Percentiles rank a stretch among this genome's conserved stretches.
Conservation (phyloP, 257 asterid species). For the Solanum sparsipilum region DNA sequence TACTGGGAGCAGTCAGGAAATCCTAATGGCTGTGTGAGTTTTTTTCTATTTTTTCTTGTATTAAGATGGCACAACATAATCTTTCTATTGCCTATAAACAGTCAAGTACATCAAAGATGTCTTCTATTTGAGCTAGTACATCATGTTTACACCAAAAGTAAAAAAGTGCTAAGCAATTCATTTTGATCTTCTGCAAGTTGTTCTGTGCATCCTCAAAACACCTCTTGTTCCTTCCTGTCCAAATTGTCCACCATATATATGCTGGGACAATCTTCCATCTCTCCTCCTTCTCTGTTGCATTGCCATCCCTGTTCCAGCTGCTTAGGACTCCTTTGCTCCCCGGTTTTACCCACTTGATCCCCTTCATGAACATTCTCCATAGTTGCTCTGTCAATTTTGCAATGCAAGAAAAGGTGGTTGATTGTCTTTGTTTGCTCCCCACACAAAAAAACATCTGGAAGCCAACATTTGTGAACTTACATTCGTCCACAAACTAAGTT, state of each 20-base stretch:
- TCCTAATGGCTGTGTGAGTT: conserved; percentile 89
- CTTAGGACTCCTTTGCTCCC: not conserved
- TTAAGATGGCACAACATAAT: not conserved
- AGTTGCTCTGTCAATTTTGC: not conserved
- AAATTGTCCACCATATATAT: not conserved
- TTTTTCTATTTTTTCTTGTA: not conserved
- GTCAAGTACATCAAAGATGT: not conserved
- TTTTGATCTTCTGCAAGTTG: not conserved
- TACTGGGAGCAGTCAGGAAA: conserved; percentile 93
- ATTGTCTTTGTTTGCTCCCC: not conserved
- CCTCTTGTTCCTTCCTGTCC: not conserved
- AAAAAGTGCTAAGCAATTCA: not conserved
- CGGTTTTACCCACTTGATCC: not conserved
- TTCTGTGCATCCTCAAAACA: not conserved
- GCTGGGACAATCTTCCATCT: not conserved
- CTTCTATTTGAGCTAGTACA: not conserved
- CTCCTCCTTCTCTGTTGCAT: not conserved
- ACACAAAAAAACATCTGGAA: not conserved
- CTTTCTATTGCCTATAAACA: not conserved
- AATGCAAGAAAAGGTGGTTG: not conserved
- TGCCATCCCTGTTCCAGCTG: not conserved
- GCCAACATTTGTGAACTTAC: not conserved
- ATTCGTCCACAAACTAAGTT: not conserved
- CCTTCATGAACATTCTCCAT: not conserved
- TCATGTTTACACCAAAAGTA: not conserved